Base-by-base conservation (phyloP, 2,329 filamentous ascomycete species). In the Lomentospora prolificans region DNA sequence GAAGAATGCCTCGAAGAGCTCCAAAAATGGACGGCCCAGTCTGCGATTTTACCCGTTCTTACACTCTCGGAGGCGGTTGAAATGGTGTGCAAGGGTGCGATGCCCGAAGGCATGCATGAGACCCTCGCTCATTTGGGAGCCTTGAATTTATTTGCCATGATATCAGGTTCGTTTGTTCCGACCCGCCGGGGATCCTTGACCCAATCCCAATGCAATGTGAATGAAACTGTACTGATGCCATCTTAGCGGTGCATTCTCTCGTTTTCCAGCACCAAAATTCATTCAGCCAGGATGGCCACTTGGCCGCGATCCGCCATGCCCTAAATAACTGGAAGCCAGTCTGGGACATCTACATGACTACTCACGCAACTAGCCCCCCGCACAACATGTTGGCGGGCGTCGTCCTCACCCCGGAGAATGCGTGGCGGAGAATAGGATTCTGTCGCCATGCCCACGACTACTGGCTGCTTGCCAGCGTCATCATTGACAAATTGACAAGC, bases 261-360 rank as follows among this genome's bases (percentile, higher is more conserved):
- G 65, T 72, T 8, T 72, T 72, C 58, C 68, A 70, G 50, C 65
- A 67, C 46, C 68, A 67, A 44, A 70, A 66, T 58, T 62, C 65
- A 3, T 65, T 69, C 36, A 65, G 61, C 3, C 64, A 66, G 1
- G 62, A 65, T 3, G 60, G 60, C 8, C 63, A 64, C 53, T 57
- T 63, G 10, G 24, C 27, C 6, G 61, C 64, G 1, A 67, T 70
- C n/a, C 64, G 63, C 12, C 64, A 65, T 33, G 67, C 64, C 1
- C 59, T 66, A 50, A 41, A 56, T 8, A 65, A 65, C 39, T 66
- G 64, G 64, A 64, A 64, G 24, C 52, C 53, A 0, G 60, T 64
- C 12, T 66, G 64, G 64, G 60, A 62, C 10, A 27, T 50, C n/a
- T 64, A 63, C 50, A 58, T 58, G 9, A 55, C 55, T 7, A 10